Evolutionary conservation across 305 asterid species (phyloP).

Genomic region (Andrographis paniculata): DNA sequence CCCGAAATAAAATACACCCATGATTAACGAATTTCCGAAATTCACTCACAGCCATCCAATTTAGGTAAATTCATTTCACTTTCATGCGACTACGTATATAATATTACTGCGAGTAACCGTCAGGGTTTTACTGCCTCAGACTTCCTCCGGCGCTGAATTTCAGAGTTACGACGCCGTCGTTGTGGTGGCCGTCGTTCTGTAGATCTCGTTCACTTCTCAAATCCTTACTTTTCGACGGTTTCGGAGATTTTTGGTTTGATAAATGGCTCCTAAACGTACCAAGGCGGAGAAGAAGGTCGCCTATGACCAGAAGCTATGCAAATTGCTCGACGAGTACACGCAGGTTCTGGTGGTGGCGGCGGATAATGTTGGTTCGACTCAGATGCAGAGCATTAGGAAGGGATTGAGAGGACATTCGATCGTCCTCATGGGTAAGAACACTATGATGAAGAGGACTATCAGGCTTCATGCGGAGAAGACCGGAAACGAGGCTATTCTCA

Average conservation of each 20-base stretch:
- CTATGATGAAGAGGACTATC: conserved; percentile 83
- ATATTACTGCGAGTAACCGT: too few relatives aligned
- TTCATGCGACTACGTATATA: too few relatives aligned
- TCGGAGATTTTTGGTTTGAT: conserved; percentile 2
- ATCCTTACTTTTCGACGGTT: conserved; percentile 30
- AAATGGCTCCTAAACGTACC: conserved; percentile 55
- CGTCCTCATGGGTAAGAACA: conserved; percentile 86
- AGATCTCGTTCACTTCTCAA: conserved; percentile 39
- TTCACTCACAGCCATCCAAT: too few relatives aligned
- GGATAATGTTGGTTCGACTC: conserved; percentile 80
- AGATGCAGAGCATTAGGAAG: conserved; percentile 62
- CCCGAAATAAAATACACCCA: too few relatives aligned
- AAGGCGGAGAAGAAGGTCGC: conserved; percentile 72
- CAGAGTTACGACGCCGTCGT: too few relatives aligned
- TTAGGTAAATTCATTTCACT: too few relatives aligned
- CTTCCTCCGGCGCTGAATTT: too few relatives aligned
- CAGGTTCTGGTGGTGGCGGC: conserved; percentile 71
- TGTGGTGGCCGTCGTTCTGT: background rate
- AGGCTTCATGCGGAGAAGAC: conserved; percentile 65
- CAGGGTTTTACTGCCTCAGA: too few relatives aligned
- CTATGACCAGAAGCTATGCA: conserved; percentile 62
- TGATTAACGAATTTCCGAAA: too few relatives aligned
- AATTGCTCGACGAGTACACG: conserved; percentile 61
- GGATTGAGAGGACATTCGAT: conserved; percentile 78
- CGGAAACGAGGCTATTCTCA: conserved; percentile 55